phyloP scores from a whole-genome alignment of 306 rosid species.

The Calophaca sinica region DNA sequence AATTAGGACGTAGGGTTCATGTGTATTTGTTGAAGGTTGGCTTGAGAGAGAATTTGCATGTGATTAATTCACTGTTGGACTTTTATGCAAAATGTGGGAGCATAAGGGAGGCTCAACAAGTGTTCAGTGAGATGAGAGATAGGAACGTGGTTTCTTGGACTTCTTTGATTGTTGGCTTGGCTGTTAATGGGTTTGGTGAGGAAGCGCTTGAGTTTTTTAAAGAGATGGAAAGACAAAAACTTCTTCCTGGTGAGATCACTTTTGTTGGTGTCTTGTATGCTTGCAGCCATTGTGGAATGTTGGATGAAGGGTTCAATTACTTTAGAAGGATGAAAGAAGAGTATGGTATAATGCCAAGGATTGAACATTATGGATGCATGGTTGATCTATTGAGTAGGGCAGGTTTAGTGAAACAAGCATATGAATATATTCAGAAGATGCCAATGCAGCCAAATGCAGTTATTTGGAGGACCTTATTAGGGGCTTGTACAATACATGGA shows the following conservation, averaged over 20 bases:
- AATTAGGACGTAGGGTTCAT: slow-evolving; percentile 62
- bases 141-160: slow-evolving; percentile 60
- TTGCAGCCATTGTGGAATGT: slow-evolving; percentile 70
- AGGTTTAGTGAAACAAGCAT: slow-evolving; percentile 64
- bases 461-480: slow-evolving; percentile 67
- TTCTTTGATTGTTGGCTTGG: slow-evolving; percentile 65
- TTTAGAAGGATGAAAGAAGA: slow-evolving; percentile 61
- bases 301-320: slow-evolving; percentile 63
- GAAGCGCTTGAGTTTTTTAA: slow-evolving; percentile 61
- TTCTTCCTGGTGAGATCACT: slow-evolving; percentile 59
- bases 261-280: slow-evolving; percentile 72
- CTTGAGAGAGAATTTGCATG: slow-evolving; percentile 53
- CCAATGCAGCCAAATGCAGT: slow-evolving; percentile 62
- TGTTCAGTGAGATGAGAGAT: slow-evolving; percentile 55
- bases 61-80: slow-evolving; percentile 56
- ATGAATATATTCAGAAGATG: slow-evolving; percentile 60
- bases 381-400: slow-evolving; percentile 67
- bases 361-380: slow-evolving; percentile 71
- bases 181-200: slow-evolving; percentile 69
- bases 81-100: slow-evolving; percentile 66
- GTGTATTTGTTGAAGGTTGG: slow-evolving; percentile 57
- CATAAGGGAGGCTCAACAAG: slow-evolving; percentile 52
- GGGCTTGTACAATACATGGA: slow-evolving; percentile 64
- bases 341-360: slow-evolving; percentile 55
- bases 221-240: slow-evolving; percentile 54